A percentile compares a stretch with the other conserved stretches of the same genome.
phyloP scores from a whole-genome alignment of 202 grass and related monocot species.

The Setaria viridis region DNA sequence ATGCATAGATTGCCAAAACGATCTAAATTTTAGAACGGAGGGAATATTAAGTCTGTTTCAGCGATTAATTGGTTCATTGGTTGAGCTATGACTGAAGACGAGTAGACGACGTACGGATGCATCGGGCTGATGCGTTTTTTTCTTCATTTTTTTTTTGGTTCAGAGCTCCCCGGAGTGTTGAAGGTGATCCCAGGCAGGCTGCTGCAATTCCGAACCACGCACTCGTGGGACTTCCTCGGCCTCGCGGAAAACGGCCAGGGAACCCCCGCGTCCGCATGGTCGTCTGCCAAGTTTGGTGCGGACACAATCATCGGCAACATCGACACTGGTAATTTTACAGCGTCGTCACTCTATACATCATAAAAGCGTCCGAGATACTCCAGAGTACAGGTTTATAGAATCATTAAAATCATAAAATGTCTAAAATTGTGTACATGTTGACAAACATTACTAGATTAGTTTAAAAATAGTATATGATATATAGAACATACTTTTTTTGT shows the following conservation, averaged over 20 bases:
- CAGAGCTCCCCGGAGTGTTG: constrained; percentile 39
- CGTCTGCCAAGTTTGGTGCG: neutral
- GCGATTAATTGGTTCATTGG: neutral
- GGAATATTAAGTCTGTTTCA: neutral
- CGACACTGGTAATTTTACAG: constrained; percentile 47
- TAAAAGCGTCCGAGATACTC: neutral
- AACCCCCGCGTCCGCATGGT: neutral
- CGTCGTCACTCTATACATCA: neutral
- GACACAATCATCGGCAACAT: constrained; percentile 37
- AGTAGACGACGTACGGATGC: neutral
- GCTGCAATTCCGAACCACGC: constrained; percentile 27
- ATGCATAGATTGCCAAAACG: too few species aligned
- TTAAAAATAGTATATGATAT: too few species aligned
- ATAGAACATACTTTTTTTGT: too few species aligned
- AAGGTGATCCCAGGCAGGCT: constrained; percentile 28
- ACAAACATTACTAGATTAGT: too few species aligned
- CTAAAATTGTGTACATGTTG: too few species aligned
- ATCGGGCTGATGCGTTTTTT: neutral
- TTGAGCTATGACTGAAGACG: neutral
- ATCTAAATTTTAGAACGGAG: too few species aligned
- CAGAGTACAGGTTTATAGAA: too few species aligned
- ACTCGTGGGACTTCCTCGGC: constrained; percentile 51
- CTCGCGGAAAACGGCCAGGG: neutral
- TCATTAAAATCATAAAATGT: too few species aligned
- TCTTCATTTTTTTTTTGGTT: neutral